Conservation (phyloP, 345 rosid species). For the Turnera subulata region DNA sequence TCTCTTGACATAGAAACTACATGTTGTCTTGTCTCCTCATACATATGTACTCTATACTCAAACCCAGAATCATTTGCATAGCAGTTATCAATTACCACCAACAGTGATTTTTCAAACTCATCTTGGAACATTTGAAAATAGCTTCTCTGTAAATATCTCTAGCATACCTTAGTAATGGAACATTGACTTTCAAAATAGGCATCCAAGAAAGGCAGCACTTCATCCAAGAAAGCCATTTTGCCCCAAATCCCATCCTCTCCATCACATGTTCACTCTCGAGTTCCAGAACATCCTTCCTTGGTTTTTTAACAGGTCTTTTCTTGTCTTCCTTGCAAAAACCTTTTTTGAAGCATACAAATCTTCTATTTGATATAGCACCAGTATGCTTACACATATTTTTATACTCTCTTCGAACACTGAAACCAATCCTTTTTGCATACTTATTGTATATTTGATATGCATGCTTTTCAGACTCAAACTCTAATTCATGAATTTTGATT, state of each 20-base stretch:
- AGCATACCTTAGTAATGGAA: constrained; percentile 5
- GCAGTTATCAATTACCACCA: constrained; percentile 22
- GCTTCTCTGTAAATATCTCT: constrained; percentile 1
- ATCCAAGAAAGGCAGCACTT: neutral
- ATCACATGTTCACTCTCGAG: no score
- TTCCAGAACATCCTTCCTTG: constrained; percentile 33
- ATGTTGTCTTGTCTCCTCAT: constrained; percentile 24
- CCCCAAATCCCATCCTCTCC: no score
- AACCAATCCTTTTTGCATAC: no score
- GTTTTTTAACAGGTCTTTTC: constrained; percentile 26
- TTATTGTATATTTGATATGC: no score
- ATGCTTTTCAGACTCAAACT: no score
- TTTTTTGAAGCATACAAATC: constrained; percentile 34
- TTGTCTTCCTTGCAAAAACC: constrained; percentile 36
- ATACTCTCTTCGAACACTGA: no score
- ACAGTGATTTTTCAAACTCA: constrained; percentile 19
- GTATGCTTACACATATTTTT: no score
- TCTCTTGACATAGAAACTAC: constrained; percentile 23
- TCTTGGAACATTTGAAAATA: neutral
- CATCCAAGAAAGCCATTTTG: no score
- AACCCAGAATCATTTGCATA: constrained; percentile 17
- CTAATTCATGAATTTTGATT: no score
- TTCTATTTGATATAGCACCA: no score
- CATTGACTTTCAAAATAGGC: neutral
- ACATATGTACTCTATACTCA: constrained; percentile 25